These are phyloP conservation scores for Prunus kanzakura DNA, from an alignment of 306 rosid genomes.

Conservation along the genomic window DNA sequence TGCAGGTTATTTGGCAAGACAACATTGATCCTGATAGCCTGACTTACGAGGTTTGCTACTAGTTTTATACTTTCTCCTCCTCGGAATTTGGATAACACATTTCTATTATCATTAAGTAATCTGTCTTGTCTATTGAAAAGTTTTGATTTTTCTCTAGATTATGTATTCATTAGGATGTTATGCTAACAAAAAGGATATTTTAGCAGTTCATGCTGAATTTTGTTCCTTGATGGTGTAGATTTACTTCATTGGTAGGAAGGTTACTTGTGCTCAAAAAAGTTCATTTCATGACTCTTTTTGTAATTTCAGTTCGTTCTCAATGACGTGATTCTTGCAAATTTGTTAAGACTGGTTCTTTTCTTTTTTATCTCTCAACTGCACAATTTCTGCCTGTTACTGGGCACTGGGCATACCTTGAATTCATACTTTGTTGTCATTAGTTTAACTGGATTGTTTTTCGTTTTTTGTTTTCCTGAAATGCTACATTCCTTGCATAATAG, in stretches of 20 bases:
- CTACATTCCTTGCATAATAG: neutral
- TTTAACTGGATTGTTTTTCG: neutral
- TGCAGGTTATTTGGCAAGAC: too few relatives aligned
- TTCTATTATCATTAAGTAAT: neutral
- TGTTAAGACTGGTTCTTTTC: neutral
- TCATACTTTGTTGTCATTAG: neutral
- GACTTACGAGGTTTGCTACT: slow-evolving; percentile 77
- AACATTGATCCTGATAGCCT: too few relatives aligned
- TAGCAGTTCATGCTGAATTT: neutral
- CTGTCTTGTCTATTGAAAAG: neutral
- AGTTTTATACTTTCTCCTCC: slow-evolving; percentile 11
- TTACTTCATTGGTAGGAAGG: neutral
- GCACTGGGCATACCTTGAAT: neutral
- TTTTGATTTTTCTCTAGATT: neutral
- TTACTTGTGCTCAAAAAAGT: neutral
- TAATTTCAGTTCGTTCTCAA: neutral
- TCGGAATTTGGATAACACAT: neutral
- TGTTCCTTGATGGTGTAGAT: neutral
- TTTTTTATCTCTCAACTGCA: neutral
- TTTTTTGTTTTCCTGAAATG: neutral
- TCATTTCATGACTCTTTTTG: slow-evolving; percentile 1
- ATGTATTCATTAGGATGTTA: neutral
- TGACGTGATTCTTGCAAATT: neutral
- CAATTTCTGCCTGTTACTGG: neutral
- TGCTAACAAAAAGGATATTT: neutral